Base-by-base conservation (phyloP, 192 early-diverging fungal species). In the Mortierella antarctica region DNA sequence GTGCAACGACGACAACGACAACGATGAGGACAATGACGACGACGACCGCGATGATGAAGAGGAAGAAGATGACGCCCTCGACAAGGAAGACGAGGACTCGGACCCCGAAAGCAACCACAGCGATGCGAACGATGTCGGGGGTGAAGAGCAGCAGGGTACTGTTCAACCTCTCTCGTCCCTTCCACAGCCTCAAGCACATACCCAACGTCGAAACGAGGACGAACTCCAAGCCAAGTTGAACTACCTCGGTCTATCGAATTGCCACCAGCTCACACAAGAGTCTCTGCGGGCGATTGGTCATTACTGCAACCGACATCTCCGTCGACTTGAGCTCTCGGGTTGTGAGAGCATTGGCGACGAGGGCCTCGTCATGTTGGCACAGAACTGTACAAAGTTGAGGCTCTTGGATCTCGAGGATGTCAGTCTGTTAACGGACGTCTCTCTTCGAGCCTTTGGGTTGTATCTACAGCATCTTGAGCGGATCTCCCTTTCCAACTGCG, bases 291-390 rank as follows among this genome's bases (percentile, higher is more conserved):
- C 73, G 2, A 46, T 88, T 12, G 71, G 82, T 6, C 52, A 82
- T 10, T 65, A 76, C 40, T 73, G 73, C 18, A 8, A 59, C 11
- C 45, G 52, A n/a, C 64, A 80, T 31, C 52, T 88, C 13, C 81
- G 84, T 5, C 87, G 86, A n/a, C 65, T 88, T 7, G 84, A 88
- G 65, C 60, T 88, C 17, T 75, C 87, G 0, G 84, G 83, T 20
- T 86, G 87, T 60, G 70, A 74, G 11, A 60, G 61, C 18, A 21
- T 88, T 18, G 76, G 75, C 0, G 85, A 88, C 39, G 78, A 83
- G 20, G 87, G 85, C 2, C 73, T 86, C 4, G 45, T 62, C 5
- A 47, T 68, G 56, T 20, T 88, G 12, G 61, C 73, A 17, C 82
- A 80, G 47, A 65, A 68, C 41, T 80, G 77, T 18, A 48, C 57